Evolutionary conservation across 495 filamentous ascomycete species (phyloP), one percentile per base, ranked within the genome.

Genomic region (Penicillium ochrochloron): DNA sequence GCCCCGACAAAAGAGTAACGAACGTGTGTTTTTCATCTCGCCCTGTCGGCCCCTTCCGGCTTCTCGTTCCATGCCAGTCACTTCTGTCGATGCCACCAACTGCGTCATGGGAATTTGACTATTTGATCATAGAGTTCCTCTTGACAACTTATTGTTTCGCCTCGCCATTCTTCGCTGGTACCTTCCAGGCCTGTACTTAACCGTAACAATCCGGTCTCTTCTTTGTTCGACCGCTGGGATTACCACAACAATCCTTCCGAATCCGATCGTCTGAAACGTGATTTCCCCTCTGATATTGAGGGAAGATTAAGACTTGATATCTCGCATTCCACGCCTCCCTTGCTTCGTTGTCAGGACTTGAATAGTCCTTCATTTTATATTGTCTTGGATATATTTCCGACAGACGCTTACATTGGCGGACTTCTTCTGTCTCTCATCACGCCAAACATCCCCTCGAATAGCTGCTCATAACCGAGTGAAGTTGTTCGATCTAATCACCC

Each of bases 91-190:
- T 41, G 39, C 56, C 39, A 44, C 17, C 39, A 55, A 59, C 55
- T 63, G 56, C 67, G 67, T 69, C 67, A 69, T 69, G 64, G 64
- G 64, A 69, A 69, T 69, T 57, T 69, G 60, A 66, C 31, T 3
- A 33, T 33, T 33, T 7, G 31, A 41, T 11, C 35, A 41, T 53
- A 10, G 15, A n/a, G 44, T 37, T 42, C 5, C 33, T 41, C 29
- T 42, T 31, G 0, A 6, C 15, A 17, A 14, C 27, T n/a, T 23
- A 29, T 14, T 46, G 50, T 61, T 23, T 8, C 33, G 44, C 44
- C 44, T 23, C 44, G 44, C 44, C 44, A 48, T 48, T 48, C 44
- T 14, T 17, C 17, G 51, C 14, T n/a, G 27, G 10, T 21, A 14
- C 35, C n/a, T 21, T 29, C 0, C 27, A 11, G 42, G 7, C 37